phyloP scores from a whole-genome alignment of 2,329 filamentous ascomycete genomes.

The Fusarium musae region DNA sequence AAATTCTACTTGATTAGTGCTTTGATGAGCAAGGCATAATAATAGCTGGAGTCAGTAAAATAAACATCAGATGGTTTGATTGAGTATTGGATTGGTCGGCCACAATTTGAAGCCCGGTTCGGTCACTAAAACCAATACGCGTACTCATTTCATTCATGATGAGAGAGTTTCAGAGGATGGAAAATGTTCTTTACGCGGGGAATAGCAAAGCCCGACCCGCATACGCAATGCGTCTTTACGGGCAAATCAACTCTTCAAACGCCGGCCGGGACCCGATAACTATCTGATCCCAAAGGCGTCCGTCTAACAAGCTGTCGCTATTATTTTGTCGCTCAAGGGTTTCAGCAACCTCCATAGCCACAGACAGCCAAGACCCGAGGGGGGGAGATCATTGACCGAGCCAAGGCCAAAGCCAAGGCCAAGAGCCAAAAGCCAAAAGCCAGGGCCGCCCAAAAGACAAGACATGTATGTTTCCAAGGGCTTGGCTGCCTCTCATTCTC shows the following conservation, averaged over 20 bases:
- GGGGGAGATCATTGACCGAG: neutral
- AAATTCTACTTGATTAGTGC: neutral
- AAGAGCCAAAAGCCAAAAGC: neutral
- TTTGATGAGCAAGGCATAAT: neutral
- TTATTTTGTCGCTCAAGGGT: slow-evolving; percentile 36
- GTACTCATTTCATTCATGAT: slow-evolving; percentile 3
- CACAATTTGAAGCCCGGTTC: neutral
- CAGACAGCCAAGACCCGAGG: slow-evolving; percentile 1
- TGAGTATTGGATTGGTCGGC: neutral
- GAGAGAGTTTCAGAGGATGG: neutral
- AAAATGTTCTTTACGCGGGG: slow-evolving; percentile 11
- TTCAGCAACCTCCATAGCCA: neutral
- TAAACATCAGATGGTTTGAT: neutral
- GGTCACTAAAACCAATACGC: slow-evolving; percentile 19
- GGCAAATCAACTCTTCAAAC: slow-evolving; percentile 3
- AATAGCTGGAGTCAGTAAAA: neutral
- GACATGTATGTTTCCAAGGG: neutral
- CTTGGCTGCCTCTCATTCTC: slow-evolving; percentile 16
- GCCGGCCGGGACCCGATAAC: slow-evolving; percentile 18
- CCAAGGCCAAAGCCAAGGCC: neutral
- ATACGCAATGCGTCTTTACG: slow-evolving; percentile 4
- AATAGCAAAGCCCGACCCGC: slow-evolving; percentile 20
- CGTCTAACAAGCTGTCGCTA: slow-evolving; percentile 11
- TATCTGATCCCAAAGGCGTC: slow-evolving; percentile 20
- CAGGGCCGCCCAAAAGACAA: neutral